These are phyloP conservation scores for Colletotrichum sp. DNA, from an alignment of 2,329 filamentous ascomycete species.

Conservation along the genomic window DNA sequence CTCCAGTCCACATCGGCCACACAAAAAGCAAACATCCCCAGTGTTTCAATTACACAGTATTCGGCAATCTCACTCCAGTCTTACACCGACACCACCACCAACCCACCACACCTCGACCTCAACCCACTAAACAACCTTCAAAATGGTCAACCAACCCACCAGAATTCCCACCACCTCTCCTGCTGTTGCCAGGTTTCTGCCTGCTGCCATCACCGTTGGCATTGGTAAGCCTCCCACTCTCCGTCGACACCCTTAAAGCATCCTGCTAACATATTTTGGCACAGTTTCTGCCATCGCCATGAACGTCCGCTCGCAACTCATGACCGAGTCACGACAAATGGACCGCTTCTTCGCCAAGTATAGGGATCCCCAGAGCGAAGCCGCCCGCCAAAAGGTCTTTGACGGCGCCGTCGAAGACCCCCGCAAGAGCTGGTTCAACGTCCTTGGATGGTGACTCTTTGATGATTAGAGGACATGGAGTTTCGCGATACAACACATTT, in stretches of 20 bases:
- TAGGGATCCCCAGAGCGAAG: slow-evolving; percentile 41
- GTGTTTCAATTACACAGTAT: not conserved
- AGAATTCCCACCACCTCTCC: slow-evolving; percentile 8
- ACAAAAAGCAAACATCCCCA: slow-evolving; percentile 2
- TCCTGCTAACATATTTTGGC: not conserved
- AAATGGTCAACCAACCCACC: slow-evolving; percentile 17
- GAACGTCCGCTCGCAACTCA: slow-evolving; percentile 38
- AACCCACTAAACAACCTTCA: not conserved
- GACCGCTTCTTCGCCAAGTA: slow-evolving; percentile 43
- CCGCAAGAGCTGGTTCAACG: slow-evolving; percentile 38
- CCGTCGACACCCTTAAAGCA: accelerated
- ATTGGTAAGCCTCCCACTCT: not conserved
- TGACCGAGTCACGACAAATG: slow-evolving; percentile 36
- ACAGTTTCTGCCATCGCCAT: slow-evolving; percentile 28
- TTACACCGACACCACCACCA: not conserved
- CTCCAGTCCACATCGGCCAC: slow-evolving; percentile 16
- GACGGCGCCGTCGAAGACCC: slow-evolving; percentile 34
- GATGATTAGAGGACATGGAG: not conserved
- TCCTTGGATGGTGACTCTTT: slow-evolving; percentile 33
- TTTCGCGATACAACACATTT: not conserved
- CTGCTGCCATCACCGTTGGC: slow-evolving; percentile 13
- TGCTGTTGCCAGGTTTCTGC: slow-evolving; percentile 8
- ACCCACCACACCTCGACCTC: not conserved
- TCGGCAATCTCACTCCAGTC: not conserved
- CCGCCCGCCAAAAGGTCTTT: slow-evolving; percentile 35